phyloP scores from a whole-genome alignment of 2,329 filamentous ascomycete genomes.

The Raffaelea deltoideospora region DNA sequence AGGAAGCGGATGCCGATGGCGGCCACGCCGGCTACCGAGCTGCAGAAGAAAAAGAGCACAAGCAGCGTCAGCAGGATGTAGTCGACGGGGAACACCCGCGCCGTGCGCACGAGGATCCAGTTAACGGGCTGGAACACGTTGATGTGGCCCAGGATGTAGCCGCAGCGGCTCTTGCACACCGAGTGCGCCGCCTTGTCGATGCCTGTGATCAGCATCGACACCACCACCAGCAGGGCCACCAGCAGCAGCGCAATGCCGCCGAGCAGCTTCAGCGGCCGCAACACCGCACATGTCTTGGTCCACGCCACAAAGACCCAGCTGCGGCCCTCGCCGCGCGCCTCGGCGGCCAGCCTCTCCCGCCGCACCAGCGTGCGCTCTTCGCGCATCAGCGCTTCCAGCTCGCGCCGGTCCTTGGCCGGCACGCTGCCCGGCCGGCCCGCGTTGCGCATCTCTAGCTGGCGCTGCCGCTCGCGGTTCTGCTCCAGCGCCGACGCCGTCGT shows the following conservation, averaged over 20 bases:
- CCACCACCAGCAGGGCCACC: constrained; percentile 62
- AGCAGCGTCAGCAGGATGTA: constrained; percentile 78
- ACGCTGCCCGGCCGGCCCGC: constrained; percentile 60
- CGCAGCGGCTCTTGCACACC: constrained; percentile 76
- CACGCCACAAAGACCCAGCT: constrained; percentile 59
- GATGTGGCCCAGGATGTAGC: constrained; percentile 75
- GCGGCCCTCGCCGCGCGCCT: constrained; percentile 63
- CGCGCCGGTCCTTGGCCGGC: constrained; percentile 71
- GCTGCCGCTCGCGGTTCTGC: constrained; percentile 78
- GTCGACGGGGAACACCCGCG: constrained; percentile 78
- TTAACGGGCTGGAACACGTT: constrained; percentile 94
- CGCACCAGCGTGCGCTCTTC: constrained; percentile 88
- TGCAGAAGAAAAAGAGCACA: constrained; percentile 74
- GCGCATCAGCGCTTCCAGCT: constrained; percentile 71
- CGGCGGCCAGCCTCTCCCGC: constrained; percentile 73
- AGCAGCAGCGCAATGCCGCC: constrained; percentile 67
- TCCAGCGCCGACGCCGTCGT: constrained; percentile 69
- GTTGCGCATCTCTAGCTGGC: constrained; percentile 77
- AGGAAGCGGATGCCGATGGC: constrained; percentile 87
- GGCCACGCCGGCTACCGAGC: constrained; percentile 74
- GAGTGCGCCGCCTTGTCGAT: constrained; percentile 97
- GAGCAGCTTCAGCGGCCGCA: constrained; percentile 78
- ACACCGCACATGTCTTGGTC: constrained; percentile 66
- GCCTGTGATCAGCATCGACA: constrained; percentile 86
- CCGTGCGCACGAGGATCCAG: constrained; percentile 68